These are phyloP conservation scores for Wickerhamiella occidentalis DNA, from an alignment of 805 yeast species.

Conservation along the genomic window DNA sequence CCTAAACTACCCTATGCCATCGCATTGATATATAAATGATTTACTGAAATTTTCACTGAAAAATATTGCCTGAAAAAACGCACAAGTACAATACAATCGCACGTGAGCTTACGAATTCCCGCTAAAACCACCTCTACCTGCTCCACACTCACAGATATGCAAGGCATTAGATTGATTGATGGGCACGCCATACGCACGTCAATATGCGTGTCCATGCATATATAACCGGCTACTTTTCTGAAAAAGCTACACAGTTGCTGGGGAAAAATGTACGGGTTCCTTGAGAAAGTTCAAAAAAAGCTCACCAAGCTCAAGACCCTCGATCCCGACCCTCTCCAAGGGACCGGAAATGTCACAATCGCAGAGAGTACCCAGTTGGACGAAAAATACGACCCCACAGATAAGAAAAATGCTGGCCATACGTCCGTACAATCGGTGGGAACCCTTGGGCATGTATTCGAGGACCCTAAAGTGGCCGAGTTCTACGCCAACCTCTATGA, in stretches of 20 bases:
- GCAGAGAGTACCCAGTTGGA: conserved; percentile 7
- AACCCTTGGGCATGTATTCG: conserved; percentile 26
- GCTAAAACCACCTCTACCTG: too few relatives aligned
- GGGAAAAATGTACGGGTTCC: background rate
- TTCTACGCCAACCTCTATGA: conserved; percentile 29
- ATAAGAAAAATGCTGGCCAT: background rate
- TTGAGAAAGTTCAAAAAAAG: background rate
- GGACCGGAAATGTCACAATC: conserved; percentile 3
- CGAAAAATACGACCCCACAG: background rate
- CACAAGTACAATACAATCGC: too few relatives aligned
- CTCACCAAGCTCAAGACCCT: conserved; percentile 4
- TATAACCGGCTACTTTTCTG: background rate
- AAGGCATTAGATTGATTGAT: too few relatives aligned
- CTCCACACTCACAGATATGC: too few relatives aligned
- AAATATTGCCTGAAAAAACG: too few relatives aligned
- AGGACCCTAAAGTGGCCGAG: conserved; percentile 38
- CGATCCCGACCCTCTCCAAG: background rate
- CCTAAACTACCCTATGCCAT: too few relatives aligned
- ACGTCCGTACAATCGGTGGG: background rate
- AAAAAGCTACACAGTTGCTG: background rate
- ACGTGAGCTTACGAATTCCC: too few relatives aligned
- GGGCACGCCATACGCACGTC: background rate
- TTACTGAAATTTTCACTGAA: too few relatives aligned
- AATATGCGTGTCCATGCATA: background rate
- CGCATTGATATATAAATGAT: too few relatives aligned